Base-by-base conservation (phyloP, 495 filamentous ascomycete genomes). In the Neurospora sp. region DNA sequence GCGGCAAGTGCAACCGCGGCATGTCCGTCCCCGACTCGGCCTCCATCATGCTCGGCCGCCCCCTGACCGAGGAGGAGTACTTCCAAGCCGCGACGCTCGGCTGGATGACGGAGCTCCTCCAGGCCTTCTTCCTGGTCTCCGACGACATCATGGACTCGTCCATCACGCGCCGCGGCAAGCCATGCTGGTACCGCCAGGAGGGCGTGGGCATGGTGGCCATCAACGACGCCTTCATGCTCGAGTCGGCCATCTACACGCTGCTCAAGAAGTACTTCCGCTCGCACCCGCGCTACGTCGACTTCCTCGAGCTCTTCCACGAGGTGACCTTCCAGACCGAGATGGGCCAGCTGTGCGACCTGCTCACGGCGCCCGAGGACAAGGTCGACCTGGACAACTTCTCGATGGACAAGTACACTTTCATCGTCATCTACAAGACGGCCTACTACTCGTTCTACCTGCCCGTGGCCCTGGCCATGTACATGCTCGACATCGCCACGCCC, bases 401-500 rank as follows among this genome's bases (percentile, higher is more conserved):
- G 81, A 85, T 97, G 82, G 88, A 96, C 75, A 99, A 98, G 86
- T 97, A 97, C 87, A 90, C 86, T 80, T 99, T 98, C 87, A 99
- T 99, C 80, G 96, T 99, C 82, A 93, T 94, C 83, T 98, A 94
- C 90, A 99, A 99, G 89, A 99, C 96, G 39, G 96, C 96, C 44
- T 99, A 95, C 85, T 99, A 99, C 86, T 93, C 89, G 78, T 99
- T 99, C 88, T 98, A 98, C 85, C 92, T 99, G 0, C 96, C 96
- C 44, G 94, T 99, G n/a, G 95, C 93, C 8, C 87, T 98, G 39
- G 92, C 96, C 0, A 84, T 99, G 75, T 84, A 92, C 83, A 90
- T 93, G 80, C 87, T 94, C 76, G 89, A 93, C 73, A 83, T 93
- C 44, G 96, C 95, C 10, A 94, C 92, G 12, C 87, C 89, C 8